phyloP scores from a whole-genome alignment of 2,329 filamentous ascomycete genomes.

The Cercospora beticola region DNA sequence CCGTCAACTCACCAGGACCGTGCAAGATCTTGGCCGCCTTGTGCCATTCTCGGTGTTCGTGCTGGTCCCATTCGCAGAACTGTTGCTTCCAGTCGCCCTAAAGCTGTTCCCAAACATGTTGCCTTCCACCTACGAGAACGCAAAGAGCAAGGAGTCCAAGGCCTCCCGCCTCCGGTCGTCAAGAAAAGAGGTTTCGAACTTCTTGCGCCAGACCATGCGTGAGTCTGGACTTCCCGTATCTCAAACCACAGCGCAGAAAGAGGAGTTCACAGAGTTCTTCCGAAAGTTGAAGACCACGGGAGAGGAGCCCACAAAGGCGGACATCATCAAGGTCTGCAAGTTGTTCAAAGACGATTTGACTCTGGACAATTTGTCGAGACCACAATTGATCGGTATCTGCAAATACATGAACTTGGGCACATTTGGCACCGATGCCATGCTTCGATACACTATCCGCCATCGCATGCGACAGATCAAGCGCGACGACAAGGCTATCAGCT shows the following conservation, averaged over 20 bases:
- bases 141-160: conserved; percentile 87
- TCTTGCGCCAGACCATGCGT: conserved; percentile 81
- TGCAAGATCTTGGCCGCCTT: conserved; percentile 86
- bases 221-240: conserved; percentile 93
- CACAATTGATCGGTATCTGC: conserved; percentile 96
- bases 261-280: conserved; percentile 97
- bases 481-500: conserved; percentile 90
- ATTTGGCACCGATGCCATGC: conserved; percentile 96
- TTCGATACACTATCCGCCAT: conserved; percentile 94
- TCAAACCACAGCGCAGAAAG: conserved; percentile 77
- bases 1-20: conserved; percentile 86
- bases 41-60: conserved; percentile 97
- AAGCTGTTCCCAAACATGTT: conserved; percentile 97
- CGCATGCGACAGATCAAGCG: conserved; percentile 99
- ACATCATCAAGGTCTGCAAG: conserved; percentile 98
- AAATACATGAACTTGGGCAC: conserved; percentile 97
- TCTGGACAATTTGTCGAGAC: conserved; percentile 91
- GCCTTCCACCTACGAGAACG: conserved; percentile 92
- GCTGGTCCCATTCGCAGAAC: conserved; percentile 92
- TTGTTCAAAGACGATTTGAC: conserved; percentile 98
- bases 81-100: conserved; percentile 85
- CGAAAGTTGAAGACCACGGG: conserved; percentile 89
- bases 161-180: conserved; percentile 77
- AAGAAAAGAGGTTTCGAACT: conserved; percentile 88
- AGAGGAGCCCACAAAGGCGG: conserved; percentile 80